Evolutionary conservation across 768 basidiomycete species (phyloP).

Genomic region (Dentipellis fragilis): DNA sequence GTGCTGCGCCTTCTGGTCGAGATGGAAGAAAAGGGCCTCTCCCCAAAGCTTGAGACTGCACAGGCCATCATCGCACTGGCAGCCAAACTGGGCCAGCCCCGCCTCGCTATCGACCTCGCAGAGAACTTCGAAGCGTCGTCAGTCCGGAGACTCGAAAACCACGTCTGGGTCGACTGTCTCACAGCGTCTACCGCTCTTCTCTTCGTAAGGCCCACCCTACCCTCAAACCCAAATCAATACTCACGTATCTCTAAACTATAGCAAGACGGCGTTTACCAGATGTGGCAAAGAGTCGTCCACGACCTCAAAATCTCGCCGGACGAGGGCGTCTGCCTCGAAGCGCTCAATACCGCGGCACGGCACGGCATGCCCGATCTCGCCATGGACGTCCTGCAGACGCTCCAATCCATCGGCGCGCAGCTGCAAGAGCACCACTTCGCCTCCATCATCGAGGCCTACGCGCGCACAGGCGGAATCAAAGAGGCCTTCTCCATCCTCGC

Average conservation of each 20-base stretch:
- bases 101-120: conserved; percentile 66
- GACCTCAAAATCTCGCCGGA: conserved; percentile 48
- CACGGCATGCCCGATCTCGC: conserved; percentile 65
- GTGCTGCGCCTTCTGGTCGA: conserved; percentile 51
- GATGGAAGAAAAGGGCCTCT: conserved; percentile 42
- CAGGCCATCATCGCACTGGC: conserved; percentile 45
- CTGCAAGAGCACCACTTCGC: conserved; percentile 69
- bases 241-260: conserved; percentile 22
- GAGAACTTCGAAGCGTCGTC: conserved; percentile 46
- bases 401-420: conserved; percentile 37
- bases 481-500: conserved; percentile 53
- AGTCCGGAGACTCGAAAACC: conserved; percentile 39
- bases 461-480: conserved; percentile 41
- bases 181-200: conserved; percentile 49
- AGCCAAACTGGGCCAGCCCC: conserved; percentile 42
- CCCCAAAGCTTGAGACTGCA: conserved; percentile 38
- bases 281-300: conserved; percentile 53
- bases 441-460: conserved; percentile 67
- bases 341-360: conserved; percentile 67
- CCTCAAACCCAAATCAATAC: background rate
- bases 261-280: conserved; percentile 54
- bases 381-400: conserved; percentile 46
- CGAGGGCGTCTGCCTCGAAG: conserved; percentile 62
- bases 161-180: conserved; percentile 61
- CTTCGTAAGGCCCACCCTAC: conserved; percentile 43